Evolutionary conservation across 139 green algal genomes (phyloP).

Genomic region (Eudorina sp.): DNA sequence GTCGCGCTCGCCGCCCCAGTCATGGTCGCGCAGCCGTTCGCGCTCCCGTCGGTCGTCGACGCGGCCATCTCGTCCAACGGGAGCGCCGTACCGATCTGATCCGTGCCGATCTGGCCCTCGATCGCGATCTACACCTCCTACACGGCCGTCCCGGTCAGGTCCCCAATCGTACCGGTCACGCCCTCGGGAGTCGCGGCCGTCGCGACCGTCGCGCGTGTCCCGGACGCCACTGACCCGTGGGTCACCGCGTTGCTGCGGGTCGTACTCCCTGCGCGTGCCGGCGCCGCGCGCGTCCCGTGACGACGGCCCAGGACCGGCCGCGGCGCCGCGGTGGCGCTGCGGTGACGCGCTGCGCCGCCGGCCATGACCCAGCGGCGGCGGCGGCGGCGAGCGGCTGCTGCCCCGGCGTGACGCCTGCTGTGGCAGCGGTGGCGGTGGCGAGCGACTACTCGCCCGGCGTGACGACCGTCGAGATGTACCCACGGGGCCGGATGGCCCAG

Average conservation of each 20-base stretch:
- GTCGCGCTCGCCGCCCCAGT: background rate
- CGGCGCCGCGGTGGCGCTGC: background rate
- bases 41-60: background rate
- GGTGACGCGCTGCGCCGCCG: constrained; percentile 4
- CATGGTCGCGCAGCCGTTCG: background rate
- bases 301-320: background rate
- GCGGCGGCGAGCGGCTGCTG: background rate
- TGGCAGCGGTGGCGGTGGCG: background rate
- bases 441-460: background rate
- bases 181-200: background rate
- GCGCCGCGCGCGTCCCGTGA: background rate
- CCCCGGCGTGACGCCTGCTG: background rate
- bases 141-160: background rate
- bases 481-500: background rate
- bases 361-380: background rate
- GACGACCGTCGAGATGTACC: background rate
- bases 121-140: background rate
- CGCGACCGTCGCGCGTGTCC: background rate
- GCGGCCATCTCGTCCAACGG: background rate
- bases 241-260: background rate
- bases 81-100: background rate
- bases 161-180: background rate
- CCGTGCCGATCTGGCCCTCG: background rate
- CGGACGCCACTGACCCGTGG: background rate
- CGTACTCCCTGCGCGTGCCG: background rate